Percentiles rank a stretch among this genome's conserved stretches.
Conservation (phyloP, 2,329 filamentous ascomycete species). For the Botrytis fragariae region DNA sequence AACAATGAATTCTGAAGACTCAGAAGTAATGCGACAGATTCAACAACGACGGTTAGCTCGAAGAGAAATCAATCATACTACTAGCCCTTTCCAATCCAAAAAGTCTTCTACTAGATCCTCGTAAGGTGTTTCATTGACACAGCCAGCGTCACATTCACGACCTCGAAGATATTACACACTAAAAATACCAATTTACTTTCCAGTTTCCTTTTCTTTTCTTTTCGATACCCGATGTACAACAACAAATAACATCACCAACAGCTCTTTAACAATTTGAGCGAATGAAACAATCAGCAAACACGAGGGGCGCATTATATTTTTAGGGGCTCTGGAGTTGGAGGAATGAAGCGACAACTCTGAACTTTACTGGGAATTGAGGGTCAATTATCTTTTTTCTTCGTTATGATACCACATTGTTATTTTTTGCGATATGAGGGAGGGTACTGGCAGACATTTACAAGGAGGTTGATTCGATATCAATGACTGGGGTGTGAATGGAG, state of each 20-base stretch:
- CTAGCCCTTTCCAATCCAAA: not conserved
- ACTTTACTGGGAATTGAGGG: not conserved
- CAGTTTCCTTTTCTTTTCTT: not conserved
- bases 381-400: not conserved
- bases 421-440: not conserved
- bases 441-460: not conserved
- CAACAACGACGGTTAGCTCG: not conserved
- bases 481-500: not conserved
- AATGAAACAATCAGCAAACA: not conserved
- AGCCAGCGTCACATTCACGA: not conserved
- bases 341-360: not conserved
- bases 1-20: slow-evolving; percentile 3
- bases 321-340: not conserved
- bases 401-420: slow-evolving; percentile 17
- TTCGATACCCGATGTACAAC: not conserved
- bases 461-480: not conserved
- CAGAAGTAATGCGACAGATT: not conserved
- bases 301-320: not conserved
- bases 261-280: not conserved
- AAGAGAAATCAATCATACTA: not conserved
- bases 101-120: not conserved
- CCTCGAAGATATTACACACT: not conserved
- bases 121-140: not conserved
- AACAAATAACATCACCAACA: not conserved
- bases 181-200: not conserved